Conservation (phyloP, 2,329 filamentous ascomycete species). For the Alternaria sp. region DNA sequence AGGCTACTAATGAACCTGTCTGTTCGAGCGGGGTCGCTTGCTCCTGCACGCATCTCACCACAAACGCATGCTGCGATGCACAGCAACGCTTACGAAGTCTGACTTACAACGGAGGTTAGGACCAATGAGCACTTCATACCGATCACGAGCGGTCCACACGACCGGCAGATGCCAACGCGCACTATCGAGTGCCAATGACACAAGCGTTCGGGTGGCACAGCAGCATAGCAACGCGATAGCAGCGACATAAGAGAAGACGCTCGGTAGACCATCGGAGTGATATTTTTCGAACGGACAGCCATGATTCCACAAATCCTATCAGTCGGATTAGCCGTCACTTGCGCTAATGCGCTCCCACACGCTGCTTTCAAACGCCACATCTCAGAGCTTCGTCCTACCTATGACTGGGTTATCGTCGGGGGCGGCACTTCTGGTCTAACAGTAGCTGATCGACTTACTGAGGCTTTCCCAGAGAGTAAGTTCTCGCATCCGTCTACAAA, state of each 20-base stretch:
- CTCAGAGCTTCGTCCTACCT: slow-evolving; percentile 2
- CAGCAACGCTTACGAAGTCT: not conserved
- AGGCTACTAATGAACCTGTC: not conserved
- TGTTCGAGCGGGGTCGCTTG: not conserved
- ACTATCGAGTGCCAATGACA: not conserved
- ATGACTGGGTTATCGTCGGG: slow-evolving; percentile 25
- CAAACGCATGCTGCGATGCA: not conserved
- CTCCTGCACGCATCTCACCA: not conserved
- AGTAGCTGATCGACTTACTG: slow-evolving; percentile 22
- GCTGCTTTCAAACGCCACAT: not conserved
- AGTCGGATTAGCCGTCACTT: not conserved
- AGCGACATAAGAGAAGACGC: not conserved
- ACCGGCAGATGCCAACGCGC: not conserved
- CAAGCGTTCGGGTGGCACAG: not conserved
- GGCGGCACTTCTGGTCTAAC: slow-evolving; percentile 11
- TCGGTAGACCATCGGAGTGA: not conserved
- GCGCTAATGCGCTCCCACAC: not conserved
- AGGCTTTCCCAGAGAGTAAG: slow-evolving; percentile 3
- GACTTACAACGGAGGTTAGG: not conserved
- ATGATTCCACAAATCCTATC: not conserved
- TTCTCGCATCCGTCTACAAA: too few species aligned
- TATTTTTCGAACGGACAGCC: not conserved
- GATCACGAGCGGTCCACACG: not conserved
- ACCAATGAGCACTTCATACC: not conserved
- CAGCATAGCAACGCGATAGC: not conserved